These are phyloP conservation scores for Epichloe sibirici DNA, from an alignment of 2,329 filamentous ascomycete genomes.

Conservation along the genomic window DNA sequence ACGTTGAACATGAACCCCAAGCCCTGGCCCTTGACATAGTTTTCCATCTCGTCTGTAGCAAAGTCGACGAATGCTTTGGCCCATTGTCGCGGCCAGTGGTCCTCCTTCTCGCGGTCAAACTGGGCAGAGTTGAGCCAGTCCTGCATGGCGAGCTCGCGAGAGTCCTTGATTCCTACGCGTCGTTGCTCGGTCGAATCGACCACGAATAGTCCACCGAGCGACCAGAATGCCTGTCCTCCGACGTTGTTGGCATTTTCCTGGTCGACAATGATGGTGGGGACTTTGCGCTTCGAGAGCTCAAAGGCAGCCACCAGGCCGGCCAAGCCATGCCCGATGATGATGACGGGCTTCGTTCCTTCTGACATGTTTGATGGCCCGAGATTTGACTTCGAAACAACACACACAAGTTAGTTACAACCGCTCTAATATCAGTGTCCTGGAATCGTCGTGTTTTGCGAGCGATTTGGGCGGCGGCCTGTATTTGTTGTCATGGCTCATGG, in stretches of 20 bases:
- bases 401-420: too few relatives aligned
- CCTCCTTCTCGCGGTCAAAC: slow-evolving; percentile 44
- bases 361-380: slow-evolving; percentile 10
- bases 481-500: too few relatives aligned
- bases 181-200: slow-evolving; percentile 46
- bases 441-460: too few relatives aligned
- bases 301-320: slow-evolving; percentile 48
- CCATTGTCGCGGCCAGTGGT: slow-evolving; percentile 47
- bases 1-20: slow-evolving; percentile 41
- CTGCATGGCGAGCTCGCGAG: slow-evolving; percentile 41
- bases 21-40: slow-evolving; percentile 41
- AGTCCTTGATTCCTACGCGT: slow-evolving; percentile 45
- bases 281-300: slow-evolving; percentile 37
- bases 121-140: slow-evolving; percentile 47
- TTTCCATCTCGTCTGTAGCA: slow-evolving; percentile 45
- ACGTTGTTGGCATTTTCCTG: slow-evolving; percentile 45
- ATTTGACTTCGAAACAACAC: too few relatives aligned
- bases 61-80: slow-evolving; percentile 54
- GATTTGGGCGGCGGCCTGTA: too few relatives aligned
- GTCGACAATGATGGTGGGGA: slow-evolving; percentile 42
- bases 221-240: slow-evolving; percentile 53
- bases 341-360: slow-evolving; percentile 25
- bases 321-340: slow-evolving; percentile 45
- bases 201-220: slow-evolving; percentile 47
- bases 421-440: too few relatives aligned